Evolutionary conservation across 225 moss, liverwort and hornwort species (phyloP), one percentile per base, ranked within the genome.

Genomic region (Marchantia polymorpha): DNA sequence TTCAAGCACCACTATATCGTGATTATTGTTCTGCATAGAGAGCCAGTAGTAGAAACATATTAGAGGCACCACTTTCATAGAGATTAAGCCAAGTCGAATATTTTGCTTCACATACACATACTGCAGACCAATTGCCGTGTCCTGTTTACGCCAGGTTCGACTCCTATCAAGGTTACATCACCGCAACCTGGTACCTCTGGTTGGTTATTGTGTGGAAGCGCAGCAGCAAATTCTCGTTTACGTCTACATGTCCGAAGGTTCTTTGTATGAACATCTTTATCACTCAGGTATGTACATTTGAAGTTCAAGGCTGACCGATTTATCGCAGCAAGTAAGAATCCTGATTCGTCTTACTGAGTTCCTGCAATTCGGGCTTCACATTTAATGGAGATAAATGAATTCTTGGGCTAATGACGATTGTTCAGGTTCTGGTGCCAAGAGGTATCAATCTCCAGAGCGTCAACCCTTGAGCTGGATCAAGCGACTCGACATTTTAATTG

Each of bases 131-230:
- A 39, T 39, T 5, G 39, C 39, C 39, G 5, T 39, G 17, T 12
- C 2, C 15, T 59, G 55, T 27, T 63, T 78, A 63, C 9, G 16
- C 7, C 81, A 75, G 75, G 82, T 86, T 46, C 60, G 50, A 31
- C 75, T 83, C 20, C 55, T 86, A 27, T 80, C 83, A 63, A 69
- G 74, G 64, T 69, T 86, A 51, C 86, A 86, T 56, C 86, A 86
- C 54, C 71, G 83, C 22, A 80, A 86, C 53, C 47, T 86, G 49
- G 82, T 86, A 52, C 31, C 79, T 10, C 46, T 86, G 65, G 55
- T 86, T 30, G 86, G 86, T 16, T 83, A 80, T 54, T 86, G 86
- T 72, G 52, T 75, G 12, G 79, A 80, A 58, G 75, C 53, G 11
- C 49, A 80, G 39, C 78, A 83, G 2, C 86, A 80, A 49, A 82